Evolutionary conservation across 306 rosid genomes (phyloP).

Genomic region (Prunus fruticosa): DNA sequence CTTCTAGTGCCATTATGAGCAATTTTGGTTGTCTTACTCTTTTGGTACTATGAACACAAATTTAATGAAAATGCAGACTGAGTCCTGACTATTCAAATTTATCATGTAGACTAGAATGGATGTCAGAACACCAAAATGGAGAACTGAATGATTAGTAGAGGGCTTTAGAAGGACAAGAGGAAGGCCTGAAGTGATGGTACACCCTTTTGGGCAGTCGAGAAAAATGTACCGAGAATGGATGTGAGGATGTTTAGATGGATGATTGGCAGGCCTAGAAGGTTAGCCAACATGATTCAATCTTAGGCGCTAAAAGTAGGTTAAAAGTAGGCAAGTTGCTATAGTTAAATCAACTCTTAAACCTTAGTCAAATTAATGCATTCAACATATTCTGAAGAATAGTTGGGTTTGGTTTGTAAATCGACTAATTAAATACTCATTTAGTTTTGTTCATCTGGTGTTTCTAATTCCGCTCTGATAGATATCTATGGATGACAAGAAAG

Average conservation of each 20-base stretch:
- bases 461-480: neutral
- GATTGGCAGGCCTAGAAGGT: conserved; percentile 3
- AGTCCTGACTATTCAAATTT: neutral
- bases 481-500: neutral
- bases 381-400: neutral
- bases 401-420: neutral
- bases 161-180: neutral
- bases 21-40: neutral
- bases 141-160: neutral
- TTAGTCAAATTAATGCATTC: neutral
- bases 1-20: neutral
- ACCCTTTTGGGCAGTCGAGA: conserved; percentile 1
- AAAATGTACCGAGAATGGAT: neutral
- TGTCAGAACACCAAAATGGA: neutral
- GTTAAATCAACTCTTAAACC: neutral
- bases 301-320: neutral
- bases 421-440: neutral
- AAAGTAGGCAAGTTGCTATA: neutral
- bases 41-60: neutral
- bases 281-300: neutral
- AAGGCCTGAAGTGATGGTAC: neutral
- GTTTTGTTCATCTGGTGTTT: neutral
- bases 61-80: neutral
- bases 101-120: conserved; percentile 13
- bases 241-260: neutral